Evolutionary conservation across 345 rosid species (phyloP).

Genomic region (Citrus mangshanensis): DNA sequence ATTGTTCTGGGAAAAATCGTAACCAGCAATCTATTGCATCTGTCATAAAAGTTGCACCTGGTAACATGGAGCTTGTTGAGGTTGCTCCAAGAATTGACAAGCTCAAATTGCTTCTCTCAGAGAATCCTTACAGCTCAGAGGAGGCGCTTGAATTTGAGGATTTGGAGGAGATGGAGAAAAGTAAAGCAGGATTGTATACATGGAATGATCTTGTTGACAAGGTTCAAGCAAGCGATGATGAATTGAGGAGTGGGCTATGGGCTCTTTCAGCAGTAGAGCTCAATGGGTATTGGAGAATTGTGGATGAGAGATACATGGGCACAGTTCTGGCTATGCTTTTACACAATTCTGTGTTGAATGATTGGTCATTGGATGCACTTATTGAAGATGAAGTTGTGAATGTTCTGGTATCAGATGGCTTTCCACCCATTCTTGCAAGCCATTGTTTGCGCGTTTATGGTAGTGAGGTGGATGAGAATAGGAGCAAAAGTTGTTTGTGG

Average conservation of each 20-base stretch:
- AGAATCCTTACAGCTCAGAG: constrained; percentile 45
- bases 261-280: constrained; percentile 80
- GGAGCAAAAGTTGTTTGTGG: constrained; percentile 42
- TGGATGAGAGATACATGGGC: constrained; percentile 69
- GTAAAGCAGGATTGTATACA: constrained; percentile 33
- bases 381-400: constrained; percentile 57
- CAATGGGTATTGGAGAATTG: constrained; percentile 78
- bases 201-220: constrained; percentile 69
- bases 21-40: constrained; percentile 31
- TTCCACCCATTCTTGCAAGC: constrained; percentile 42
- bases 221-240: constrained; percentile 86
- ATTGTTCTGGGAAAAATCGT: constrained; percentile 17
- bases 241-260: constrained; percentile 48
- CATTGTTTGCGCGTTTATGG: constrained; percentile 70
- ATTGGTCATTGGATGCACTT: constrained; percentile 63
- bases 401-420: constrained; percentile 64
- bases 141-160: constrained; percentile 41
- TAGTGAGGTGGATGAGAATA: constrained; percentile 34
- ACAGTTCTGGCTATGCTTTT: constrained; percentile 60
- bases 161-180: constrained; percentile 25
- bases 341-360: constrained; percentile 61
- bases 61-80: constrained; percentile 77
- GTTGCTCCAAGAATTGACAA: constrained; percentile 84
- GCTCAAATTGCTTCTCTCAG: constrained; percentile 61
- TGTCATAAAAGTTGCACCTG: constrained; percentile 62